Evolutionary conservation across 2,329 filamentous ascomycete genomes (phyloP), one percentile per base, ranked within the genome.

Genomic region (Corinectria fuckeliana): DNA sequence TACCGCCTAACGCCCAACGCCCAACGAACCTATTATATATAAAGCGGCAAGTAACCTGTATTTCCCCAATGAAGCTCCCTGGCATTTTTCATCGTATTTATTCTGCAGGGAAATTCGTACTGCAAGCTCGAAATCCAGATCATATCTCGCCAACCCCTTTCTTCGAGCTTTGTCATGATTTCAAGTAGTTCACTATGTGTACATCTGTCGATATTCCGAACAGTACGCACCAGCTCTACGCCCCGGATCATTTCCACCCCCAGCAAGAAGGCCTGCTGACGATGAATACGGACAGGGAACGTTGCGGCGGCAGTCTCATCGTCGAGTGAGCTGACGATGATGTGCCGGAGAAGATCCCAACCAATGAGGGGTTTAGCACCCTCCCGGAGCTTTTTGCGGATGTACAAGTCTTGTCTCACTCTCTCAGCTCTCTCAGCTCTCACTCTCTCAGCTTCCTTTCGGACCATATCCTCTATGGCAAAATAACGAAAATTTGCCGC

Each of bases 81-180:
- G 50, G 59, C 36, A 23, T 16, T 20, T 11, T 18, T 21, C 14
- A 9, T 16, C 13, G 25, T 47, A 11, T 21, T 26, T 18, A 63
- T 10, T 10, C 23, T 39, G 18, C 11, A 30, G 16, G 66, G 62
- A 14, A 71, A n/a, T 10, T 54, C 16, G 7, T 64, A 53, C 5
- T 36, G 54, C 16, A 54, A 44, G 20, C 55, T 51, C 3, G 57
- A 36, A n/a, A 74, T 54, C 64, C 71, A 72, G 10, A 74, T 50
- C 10, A 72, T 34, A 25, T 74, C 71, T 9, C 54, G 32, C 68
- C 69, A 73, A 13, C 62, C 58, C 14, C 62, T 41, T 11, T 48
- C 42, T 45, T 65, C 65, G 7, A 69, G 38, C 20, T 21, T 16
- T 4, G 36, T 10, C 53, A 74, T 44, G 18, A 64, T 51, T 25